These are phyloP conservation scores for Pyrenochaeta sp. DNA, from an alignment of 2,329 filamentous ascomycete genomes.

Conservation along the genomic window DNA sequence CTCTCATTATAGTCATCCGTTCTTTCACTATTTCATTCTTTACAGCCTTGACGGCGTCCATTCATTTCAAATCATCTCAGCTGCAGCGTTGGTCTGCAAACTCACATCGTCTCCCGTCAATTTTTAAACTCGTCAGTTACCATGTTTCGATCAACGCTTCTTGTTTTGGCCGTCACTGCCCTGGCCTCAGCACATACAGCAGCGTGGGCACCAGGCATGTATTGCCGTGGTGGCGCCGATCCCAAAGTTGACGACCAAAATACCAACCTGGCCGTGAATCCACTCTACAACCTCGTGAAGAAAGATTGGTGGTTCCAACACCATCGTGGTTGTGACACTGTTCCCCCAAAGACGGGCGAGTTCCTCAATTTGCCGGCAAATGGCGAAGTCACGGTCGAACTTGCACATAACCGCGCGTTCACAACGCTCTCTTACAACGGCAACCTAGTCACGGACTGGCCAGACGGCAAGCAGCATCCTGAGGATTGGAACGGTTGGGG, in stretches of 20 bases:
- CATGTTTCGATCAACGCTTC: conserved; percentile 21
- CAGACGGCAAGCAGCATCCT: conserved; percentile 57
- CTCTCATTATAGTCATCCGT: neutral
- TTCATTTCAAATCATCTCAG: conserved; percentile 9
- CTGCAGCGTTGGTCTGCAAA: conserved; percentile 6
- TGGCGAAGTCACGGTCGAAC: conserved; percentile 58
- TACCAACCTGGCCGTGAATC: conserved; percentile 57
- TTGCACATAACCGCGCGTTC: conserved; percentile 60
- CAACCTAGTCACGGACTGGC: conserved; percentile 53
- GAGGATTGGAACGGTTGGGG: conserved; percentile 56
- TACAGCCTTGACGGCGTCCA: conserved; percentile 24
- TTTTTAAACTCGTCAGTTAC: neutral
- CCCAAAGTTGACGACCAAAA: conserved; percentile 50
- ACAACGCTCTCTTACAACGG: conserved; percentile 59
- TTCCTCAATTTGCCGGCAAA: conserved; percentile 60
- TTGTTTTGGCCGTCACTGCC: conserved; percentile 13
- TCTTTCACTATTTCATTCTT: conserved; percentile 3
- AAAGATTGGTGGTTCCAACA: conserved; percentile 63
- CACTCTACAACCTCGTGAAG: conserved; percentile 57
- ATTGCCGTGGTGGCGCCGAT: conserved; percentile 48
- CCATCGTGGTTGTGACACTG: conserved; percentile 57
- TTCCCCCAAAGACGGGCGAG: conserved; percentile 47
- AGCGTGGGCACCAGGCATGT: conserved; percentile 53
- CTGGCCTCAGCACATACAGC: conserved; percentile 47
- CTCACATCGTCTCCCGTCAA: neutral